Evolutionary conservation across 2,329 filamentous ascomycete genomes (phyloP).

Genomic region (Colletotrichum tanaceti): DNA sequence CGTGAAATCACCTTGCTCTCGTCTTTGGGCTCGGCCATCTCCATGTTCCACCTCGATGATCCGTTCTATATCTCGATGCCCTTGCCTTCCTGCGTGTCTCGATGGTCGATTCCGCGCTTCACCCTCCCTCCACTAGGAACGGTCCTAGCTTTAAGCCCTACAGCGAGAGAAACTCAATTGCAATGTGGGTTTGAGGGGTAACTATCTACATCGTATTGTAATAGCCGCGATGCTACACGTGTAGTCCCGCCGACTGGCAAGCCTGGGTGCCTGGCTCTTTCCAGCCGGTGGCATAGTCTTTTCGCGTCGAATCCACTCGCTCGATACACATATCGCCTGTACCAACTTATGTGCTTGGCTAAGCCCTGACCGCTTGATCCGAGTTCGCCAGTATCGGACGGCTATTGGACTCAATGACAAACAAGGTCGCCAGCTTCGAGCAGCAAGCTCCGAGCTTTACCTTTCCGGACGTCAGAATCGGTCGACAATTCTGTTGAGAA

Average conservation of each 20-base stretch:
- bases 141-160: slow-evolving; percentile 21
- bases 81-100: slow-evolving; percentile 7
- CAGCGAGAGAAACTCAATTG: slow-evolving; percentile 20
- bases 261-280: slow-evolving; percentile 26
- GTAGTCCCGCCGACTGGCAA: slow-evolving; percentile 14
- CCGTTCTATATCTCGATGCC: slow-evolving; percentile 7
- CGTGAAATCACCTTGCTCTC: not conserved
- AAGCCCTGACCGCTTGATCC: slow-evolving; percentile 20
- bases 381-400: slow-evolving; percentile 21
- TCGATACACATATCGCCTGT: slow-evolving; percentile 13
- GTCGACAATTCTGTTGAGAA: slow-evolving; percentile 24
- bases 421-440: slow-evolving; percentile 11
- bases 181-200: not conserved
- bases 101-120: slow-evolving; percentile 11
- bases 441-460: slow-evolving; percentile 15
- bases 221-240: slow-evolving; percentile 23
- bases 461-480: slow-evolving; percentile 15
- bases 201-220: slow-evolving; percentile 25
- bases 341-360: not conserved
- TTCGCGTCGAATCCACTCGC: slow-evolving; percentile 11
- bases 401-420: not conserved
- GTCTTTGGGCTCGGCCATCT: slow-evolving; percentile 16
- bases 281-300: slow-evolving; percentile 5
- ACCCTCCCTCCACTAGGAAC: slow-evolving; percentile 3
- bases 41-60: slow-evolving; percentile 15